Conservation (phyloP, 192 early-diverging fungal genomes). For the Phycomyces nitens region DNA sequence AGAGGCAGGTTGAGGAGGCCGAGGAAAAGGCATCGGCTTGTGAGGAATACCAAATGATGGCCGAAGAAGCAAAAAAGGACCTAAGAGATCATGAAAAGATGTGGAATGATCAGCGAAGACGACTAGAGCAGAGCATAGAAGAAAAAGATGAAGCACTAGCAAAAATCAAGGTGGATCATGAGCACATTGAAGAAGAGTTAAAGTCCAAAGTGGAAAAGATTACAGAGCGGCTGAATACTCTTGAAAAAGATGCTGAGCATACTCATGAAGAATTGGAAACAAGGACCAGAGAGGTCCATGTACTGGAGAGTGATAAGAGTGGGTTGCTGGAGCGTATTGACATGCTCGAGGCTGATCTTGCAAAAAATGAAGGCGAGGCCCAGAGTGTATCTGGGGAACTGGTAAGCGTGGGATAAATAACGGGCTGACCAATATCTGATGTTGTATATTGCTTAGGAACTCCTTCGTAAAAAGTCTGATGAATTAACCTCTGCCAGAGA, state of each 20-base stretch:
- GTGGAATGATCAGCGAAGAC: conserved; percentile 17
- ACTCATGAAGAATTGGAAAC: conserved; percentile 31
- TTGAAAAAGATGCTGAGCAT: conserved; percentile 15
- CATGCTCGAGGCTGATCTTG: conserved; percentile 6
- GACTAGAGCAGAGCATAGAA: conserved; percentile 43
- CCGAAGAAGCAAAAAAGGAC: conserved; percentile 34
- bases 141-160: conserved; percentile 28
- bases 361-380: neutral
- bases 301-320: conserved; percentile 15
- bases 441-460: conserved; percentile 9
- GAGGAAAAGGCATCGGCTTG: conserved; percentile 50
- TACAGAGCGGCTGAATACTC: conserved; percentile 22
- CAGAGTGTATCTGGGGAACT: neutral
- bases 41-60: conserved; percentile 45
- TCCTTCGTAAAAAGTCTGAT: conserved; percentile 35
- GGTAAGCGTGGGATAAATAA: neutral
- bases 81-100: conserved; percentile 40
- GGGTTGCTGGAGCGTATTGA: conserved; percentile 17
- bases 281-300: conserved; percentile 18
- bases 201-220: conserved; percentile 30
- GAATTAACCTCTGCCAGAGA: conserved; percentile 51
- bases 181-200: conserved; percentile 30
- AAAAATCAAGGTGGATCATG: conserved; percentile 23
- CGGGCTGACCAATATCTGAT: too few relatives aligned
- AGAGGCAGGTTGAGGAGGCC: conserved; percentile 44